phyloP scores from a whole-genome alignment of 1,284 basidiomycete species.

The Sporisorium scitamineum region DNA sequence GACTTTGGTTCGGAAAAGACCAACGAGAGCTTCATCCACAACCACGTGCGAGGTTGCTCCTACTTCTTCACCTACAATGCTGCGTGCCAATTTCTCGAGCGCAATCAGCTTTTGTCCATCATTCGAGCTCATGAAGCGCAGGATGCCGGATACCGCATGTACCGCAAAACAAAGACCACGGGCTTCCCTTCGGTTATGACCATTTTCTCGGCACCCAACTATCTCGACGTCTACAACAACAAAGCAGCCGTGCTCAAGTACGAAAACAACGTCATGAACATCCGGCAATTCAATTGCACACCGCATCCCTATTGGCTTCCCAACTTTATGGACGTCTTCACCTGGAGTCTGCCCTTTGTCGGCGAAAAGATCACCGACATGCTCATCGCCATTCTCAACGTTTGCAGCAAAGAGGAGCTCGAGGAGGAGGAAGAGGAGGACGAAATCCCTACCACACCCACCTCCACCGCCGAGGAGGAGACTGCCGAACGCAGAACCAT shows the following conservation, averaged over 20 bases:
- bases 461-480: conserved; percentile 72
- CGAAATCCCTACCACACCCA: conserved; percentile 55
- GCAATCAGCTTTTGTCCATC: conserved; percentile 92
- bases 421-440: conserved; percentile 83
- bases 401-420: conserved; percentile 92
- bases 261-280: conserved; percentile 96
- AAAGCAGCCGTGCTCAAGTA: conserved; percentile 97
- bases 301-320: conserved; percentile 97
- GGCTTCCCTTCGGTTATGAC: conserved; percentile 94
- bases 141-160: conserved; percentile 92
- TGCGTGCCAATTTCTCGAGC: conserved; percentile 91
- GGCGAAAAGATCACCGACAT: conserved; percentile 98
- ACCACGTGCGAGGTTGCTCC: conserved; percentile 93
- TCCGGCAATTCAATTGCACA: conserved; percentile 91
- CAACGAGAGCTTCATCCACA: conserved; percentile 86
- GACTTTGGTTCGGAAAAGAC: conserved; percentile 93
- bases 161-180: conserved; percentile 93
- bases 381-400: conserved; percentile 92
- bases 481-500: conserved; percentile 80
- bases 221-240: conserved; percentile 95
- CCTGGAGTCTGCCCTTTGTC: conserved; percentile 98
- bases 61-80: conserved; percentile 96
- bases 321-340: conserved; percentile 99
- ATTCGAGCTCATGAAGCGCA: conserved; percentile 95
- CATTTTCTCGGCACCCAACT: conserved; percentile 92